Evolutionary conservation across 371 early-diverging fungal species (phyloP).

Genomic region (Mortierella sp.): DNA sequence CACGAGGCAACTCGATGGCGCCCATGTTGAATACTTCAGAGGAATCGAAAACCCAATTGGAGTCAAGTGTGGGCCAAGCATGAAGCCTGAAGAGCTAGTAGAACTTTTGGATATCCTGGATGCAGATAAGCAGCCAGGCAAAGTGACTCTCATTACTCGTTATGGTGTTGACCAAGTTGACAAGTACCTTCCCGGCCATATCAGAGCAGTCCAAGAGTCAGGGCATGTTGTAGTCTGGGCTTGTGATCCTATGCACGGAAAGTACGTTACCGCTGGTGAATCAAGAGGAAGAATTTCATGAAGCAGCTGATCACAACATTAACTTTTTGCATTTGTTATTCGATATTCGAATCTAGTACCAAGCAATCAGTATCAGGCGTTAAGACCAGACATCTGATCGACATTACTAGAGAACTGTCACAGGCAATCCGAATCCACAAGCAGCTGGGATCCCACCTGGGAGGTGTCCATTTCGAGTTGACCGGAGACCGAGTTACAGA

Average conservation of each 20-base stretch:
- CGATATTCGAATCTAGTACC: constrained; percentile 63
- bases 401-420: constrained; percentile 86
- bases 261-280: constrained; percentile 55
- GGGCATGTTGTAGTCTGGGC: constrained; percentile 95
- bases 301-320: background rate
- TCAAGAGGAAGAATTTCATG: background rate
- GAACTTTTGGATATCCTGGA: constrained; percentile 88
- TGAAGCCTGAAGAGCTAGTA: constrained; percentile 87
- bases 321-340: background rate
- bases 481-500: constrained; percentile 96
- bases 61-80: constrained; percentile 95
- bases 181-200: constrained; percentile 86
- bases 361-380: constrained; percentile 82
- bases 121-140: constrained; percentile 88
- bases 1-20: constrained; percentile 95
- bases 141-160: constrained; percentile 94
- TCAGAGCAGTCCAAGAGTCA: constrained; percentile 87
- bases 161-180: constrained; percentile 91
- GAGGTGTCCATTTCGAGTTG: constrained; percentile 97
- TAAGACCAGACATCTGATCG: constrained; percentile 92
- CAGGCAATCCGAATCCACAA: constrained; percentile 88
- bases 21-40: constrained; percentile 96
- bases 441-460: constrained; percentile 76
- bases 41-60: constrained; percentile 97
- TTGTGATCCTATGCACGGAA: constrained; percentile 99